These are phyloP conservation scores for Prunus yedoensis DNA, from an alignment of 331 rosid genomes.

Conservation along the genomic window DNA sequence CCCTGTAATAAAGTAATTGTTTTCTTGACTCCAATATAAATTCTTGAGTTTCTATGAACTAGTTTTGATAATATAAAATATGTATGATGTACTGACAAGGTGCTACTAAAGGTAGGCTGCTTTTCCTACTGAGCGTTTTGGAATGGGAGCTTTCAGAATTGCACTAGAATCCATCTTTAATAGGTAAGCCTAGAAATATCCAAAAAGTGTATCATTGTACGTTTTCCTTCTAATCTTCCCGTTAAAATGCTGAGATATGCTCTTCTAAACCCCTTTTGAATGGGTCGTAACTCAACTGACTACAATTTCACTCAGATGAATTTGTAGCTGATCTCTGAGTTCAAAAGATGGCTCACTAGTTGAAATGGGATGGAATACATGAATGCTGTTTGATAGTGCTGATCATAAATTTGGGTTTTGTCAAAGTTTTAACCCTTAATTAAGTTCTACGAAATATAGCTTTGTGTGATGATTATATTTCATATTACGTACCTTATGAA, in stretches of 20 bases:
- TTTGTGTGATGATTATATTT: neutral
- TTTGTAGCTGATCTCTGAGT: neutral
- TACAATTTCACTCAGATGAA: neutral
- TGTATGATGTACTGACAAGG: conserved; percentile 22
- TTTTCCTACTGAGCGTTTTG: conserved; percentile 92
- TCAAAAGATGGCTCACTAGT: neutral
- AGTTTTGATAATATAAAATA: neutral
- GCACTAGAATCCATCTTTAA: conserved; percentile 86
- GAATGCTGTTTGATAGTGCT: neutral
- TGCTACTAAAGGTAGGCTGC: conserved; percentile 66
- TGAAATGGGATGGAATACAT: neutral
- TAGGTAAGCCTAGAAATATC: conserved; percentile 43
- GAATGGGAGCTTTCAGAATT: conserved; percentile 97
- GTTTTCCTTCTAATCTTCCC: neutral
- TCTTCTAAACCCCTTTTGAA: neutral
- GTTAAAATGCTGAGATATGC: neutral
- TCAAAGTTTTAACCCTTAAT: neutral
- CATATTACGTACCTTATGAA: neutral
- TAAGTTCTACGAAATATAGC: neutral
- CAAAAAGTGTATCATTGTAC: no score
- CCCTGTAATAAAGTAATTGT: neutral
- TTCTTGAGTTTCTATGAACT: neutral
- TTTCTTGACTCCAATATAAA: neutral
- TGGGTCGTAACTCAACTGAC: neutral
- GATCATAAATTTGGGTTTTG: neutral